These are phyloP conservation scores for Paraconiothyrium sp. DNA, from an alignment of 2,329 filamentous ascomycete species.

Conservation along the genomic window DNA sequence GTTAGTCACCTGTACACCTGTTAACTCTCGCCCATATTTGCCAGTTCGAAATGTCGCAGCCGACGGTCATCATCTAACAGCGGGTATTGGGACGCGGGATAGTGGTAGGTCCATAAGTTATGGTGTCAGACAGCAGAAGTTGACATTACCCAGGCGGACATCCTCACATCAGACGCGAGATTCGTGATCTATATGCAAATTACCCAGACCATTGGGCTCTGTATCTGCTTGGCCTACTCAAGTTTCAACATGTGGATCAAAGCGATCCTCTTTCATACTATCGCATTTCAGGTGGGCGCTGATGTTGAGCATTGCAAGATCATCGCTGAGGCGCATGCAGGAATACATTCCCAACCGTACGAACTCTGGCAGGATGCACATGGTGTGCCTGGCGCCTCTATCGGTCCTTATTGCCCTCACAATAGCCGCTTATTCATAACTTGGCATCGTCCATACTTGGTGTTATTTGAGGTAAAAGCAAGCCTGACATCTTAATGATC, in stretches of 20 bases:
- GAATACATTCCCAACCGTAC: constrained; percentile 49
- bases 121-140: not conserved
- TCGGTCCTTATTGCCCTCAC: constrained; percentile 78
- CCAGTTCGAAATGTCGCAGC: constrained; percentile 12
- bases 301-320: not conserved
- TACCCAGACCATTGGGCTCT: constrained; percentile 74
- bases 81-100: constrained; percentile 32
- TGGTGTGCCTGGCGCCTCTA: constrained; percentile 28
- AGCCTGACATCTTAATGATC: not conserved
- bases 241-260: constrained; percentile 74
- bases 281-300: constrained; percentile 73
- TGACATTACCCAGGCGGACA: constrained; percentile 34
- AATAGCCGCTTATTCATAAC: constrained; percentile 79
- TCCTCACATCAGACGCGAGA: constrained; percentile 66
- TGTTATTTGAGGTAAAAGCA: constrained; percentile 63
- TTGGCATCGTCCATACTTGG: constrained; percentile 86
- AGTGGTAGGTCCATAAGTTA: constrained; percentile 20
- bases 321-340: constrained; percentile 22
- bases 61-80: constrained; percentile 25
- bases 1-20: constrained; percentile 20
- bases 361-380: constrained; percentile 45
- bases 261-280: constrained; percentile 75
- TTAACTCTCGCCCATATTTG: not conserved
- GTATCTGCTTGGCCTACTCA: constrained; percentile 76
- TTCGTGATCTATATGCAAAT: constrained; percentile 70